Conservation (phyloP, 805 yeast genomes). For the Cyberlindnera euphorbiae region DNA sequence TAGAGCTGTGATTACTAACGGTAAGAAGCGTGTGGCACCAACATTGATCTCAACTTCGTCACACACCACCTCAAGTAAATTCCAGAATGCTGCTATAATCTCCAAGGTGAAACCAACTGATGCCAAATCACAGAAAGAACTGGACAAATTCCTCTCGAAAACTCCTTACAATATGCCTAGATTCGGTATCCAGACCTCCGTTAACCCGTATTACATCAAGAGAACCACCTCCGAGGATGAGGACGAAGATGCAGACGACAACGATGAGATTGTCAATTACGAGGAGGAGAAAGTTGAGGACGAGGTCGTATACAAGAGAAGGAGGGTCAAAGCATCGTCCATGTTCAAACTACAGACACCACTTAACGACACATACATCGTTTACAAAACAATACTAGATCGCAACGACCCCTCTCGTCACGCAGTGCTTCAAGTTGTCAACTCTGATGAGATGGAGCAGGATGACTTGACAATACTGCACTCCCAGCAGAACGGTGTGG, state of each 20-base stretch:
- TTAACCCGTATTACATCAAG: conserved; percentile 46
- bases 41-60: conserved; percentile 48
- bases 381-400: conserved; percentile 8
- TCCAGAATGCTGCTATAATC: conserved; percentile 12
- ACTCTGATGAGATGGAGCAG: conserved; percentile 28
- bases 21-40: conserved; percentile 74
- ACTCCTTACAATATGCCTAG: conserved; percentile 52
- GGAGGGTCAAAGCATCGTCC: conserved; percentile 27
- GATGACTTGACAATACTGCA: conserved; percentile 34
- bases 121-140: conserved; percentile 1
- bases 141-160: conserved; percentile 32
- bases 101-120: conserved; percentile 9
- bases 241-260: conserved; percentile 23
- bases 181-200: conserved; percentile 59
- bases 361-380: conserved; percentile 11
- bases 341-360: conserved; percentile 13
- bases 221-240: conserved; percentile 24
- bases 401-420: conserved; percentile 9
- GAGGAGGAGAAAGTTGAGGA: conserved; percentile 47
- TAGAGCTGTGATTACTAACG: conserved; percentile 66
- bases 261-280: conserved; percentile 26
- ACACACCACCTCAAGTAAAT: conserved; percentile 20
- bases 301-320: conserved; percentile 29
- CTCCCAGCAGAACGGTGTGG: conserved; percentile 31
- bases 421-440: conserved; percentile 29